These are phyloP conservation scores for Pythium folliculosum DNA, from an alignment of 352 stramenopile species.

Conservation along the genomic window DNA sequence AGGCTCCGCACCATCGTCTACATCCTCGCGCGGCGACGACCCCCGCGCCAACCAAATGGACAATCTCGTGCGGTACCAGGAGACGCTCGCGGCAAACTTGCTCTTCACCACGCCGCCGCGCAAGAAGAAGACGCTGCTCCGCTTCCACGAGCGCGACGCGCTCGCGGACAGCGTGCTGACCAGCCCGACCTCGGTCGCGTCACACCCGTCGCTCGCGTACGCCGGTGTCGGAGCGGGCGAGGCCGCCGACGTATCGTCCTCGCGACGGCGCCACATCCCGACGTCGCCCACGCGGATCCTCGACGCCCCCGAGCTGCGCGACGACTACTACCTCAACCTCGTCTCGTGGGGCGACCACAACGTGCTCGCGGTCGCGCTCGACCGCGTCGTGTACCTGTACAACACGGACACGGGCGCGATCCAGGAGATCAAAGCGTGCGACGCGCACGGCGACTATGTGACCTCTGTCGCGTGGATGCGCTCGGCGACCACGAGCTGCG, in stretches of 20 bases:
- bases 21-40: neutral
- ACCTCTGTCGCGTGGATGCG: slow-evolving; percentile 93
- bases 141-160: slow-evolving; percentile 28
- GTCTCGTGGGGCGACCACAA: slow-evolving; percentile 94
- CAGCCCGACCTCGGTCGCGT: slow-evolving; percentile 17
- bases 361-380: slow-evolving; percentile 93
- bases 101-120: slow-evolving; percentile 24
- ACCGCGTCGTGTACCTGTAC: slow-evolving; percentile 95
- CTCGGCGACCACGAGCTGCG: slow-evolving; percentile 39
- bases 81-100: slow-evolving; percentile 40
- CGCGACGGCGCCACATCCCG: slow-evolving; percentile 32
- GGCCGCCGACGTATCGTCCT: neutral
- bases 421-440: slow-evolving; percentile 76
- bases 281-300: slow-evolving; percentile 83
- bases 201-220: slow-evolving; percentile 28
- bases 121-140: slow-evolving; percentile 27
- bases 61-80: slow-evolving; percentile 35
- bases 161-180: neutral
- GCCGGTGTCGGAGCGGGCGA: neutral
- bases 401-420: slow-evolving; percentile 91
- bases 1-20: neutral
- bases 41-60: slow-evolving; percentile 30
- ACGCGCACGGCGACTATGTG: slow-evolving; percentile 86
- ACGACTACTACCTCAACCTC: slow-evolving; percentile 99
- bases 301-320: slow-evolving; percentile 94